Base-by-base conservation (phyloP, 2,329 filamentous ascomycete genomes). In the Microsporum audouinii region DNA sequence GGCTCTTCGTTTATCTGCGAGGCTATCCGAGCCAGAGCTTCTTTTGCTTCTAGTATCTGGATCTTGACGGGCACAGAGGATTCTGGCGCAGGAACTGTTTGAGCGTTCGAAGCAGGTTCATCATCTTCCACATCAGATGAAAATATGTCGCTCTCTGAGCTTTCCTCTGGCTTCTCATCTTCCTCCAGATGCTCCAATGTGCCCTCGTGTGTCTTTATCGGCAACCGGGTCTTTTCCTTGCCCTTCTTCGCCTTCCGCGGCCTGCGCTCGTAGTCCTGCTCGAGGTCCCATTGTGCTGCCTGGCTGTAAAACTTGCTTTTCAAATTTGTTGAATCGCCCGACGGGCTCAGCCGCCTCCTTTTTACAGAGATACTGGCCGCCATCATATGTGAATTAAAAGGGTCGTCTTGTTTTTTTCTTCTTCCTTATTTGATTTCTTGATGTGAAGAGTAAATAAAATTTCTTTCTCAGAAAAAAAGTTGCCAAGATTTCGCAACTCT, bases 11-110 rank as follows among this genome's bases (percentile, higher is more conserved):
- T 96, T 69, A 99, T 81, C 58, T 86, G 77, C 56, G 82, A 81
- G 2, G 91, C 94, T 63, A 95, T 83, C 68, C 87, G 86, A 23
- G 94, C 92, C 61, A 99, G 77, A 70, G 97, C 91, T 71, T 97
- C 94, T 73, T 99, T 95, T 7, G 91, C 91, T 64, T 88, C 84
- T 29, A 89, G 68, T 57, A 99, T 88, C 73, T 96, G 89, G 69
- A 95, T 84, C 62, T 86, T 82, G 65, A 87, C 80, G 0, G 91
- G 84, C 34, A 95, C 78, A 66, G 84, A 82, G 1, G 88, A 85
- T 63, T 81, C 80, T 55, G 29, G 14, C n/a, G 33, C 51, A 6
- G 51, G 51, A 1, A 88, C 84, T 63, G 81, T 80, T 43, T 33
- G 17, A 8, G 27, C 5, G 31, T 8, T 23, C n/a, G 33, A 14